A percentile compares a stretch with the other conserved stretches of the same genome.
phyloP scores from a whole-genome alignment of 2,329 filamentous ascomycete species.

The Fusarium sp. region DNA sequence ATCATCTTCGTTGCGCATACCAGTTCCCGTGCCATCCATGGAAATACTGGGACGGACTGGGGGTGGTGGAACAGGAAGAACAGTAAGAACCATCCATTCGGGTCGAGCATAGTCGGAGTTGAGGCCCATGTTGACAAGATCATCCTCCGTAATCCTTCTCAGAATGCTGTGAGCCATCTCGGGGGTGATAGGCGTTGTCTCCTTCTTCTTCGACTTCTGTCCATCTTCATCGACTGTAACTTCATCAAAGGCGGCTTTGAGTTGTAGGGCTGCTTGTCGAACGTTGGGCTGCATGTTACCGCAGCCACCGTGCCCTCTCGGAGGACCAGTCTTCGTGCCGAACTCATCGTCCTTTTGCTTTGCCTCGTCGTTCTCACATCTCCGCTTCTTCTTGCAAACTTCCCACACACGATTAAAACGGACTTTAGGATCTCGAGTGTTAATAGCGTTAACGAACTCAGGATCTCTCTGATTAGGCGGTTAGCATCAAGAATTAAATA shows the following conservation, averaged over 20 bases:
- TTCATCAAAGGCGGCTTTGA: conserved; percentile 84
- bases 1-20: conserved; percentile 96
- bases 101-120: conserved; percentile 95
- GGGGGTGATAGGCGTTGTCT: conserved; percentile 84
- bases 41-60: conserved; percentile 97
- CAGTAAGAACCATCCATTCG: conserved; percentile 98
- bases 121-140: conserved; percentile 86
- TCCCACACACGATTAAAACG: conserved; percentile 94
- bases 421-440: conserved; percentile 88
- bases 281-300: conserved; percentile 91
- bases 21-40: conserved; percentile 92
- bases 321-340: conserved; percentile 64
- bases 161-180: conserved; percentile 88
- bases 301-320: conserved; percentile 82
- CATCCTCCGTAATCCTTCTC: conserved; percentile 81
- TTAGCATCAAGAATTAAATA: conserved; percentile 69
- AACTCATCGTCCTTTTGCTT: conserved; percentile 76
- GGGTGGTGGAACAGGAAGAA: conserved; percentile 93
- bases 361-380: conserved; percentile 82
- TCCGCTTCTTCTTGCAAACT: conserved; percentile 86
- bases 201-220: conserved; percentile 66
- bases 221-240: conserved; percentile 74
- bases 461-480: conserved; percentile 76
- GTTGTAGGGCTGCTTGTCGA: conserved; percentile 83
- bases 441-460: conserved; percentile 83